A percentile compares a stretch with the other conserved stretches of the same genome.
Conservation (phyloP, 2,329 filamentous ascomycete genomes). For the Diaporthe nobilis region DNA sequence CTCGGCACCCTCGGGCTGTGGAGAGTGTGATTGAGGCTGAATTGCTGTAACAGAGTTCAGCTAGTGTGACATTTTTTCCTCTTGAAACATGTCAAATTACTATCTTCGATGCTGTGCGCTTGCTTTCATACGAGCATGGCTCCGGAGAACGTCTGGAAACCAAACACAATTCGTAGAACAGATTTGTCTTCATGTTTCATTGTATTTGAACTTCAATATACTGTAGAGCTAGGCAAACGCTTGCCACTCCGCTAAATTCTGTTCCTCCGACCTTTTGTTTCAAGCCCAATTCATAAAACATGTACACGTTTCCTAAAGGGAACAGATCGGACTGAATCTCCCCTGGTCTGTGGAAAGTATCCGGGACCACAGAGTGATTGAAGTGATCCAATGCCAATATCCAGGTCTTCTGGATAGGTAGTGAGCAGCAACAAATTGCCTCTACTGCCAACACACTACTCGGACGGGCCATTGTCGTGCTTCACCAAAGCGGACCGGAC, state of each 20-base stretch:
- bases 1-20: background rate
- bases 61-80: background rate
- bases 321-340: background rate
- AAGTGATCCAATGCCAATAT: background rate
- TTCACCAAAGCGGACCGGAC: constrained; percentile 30
- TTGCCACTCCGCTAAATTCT: background rate
- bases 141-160: no score
- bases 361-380: background rate
- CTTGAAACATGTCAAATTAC: no score
- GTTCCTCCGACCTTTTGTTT: background rate
- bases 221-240: no score
- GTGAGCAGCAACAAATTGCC: background rate
- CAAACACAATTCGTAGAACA: background rate
- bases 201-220: background rate
- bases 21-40: constrained; percentile 22
- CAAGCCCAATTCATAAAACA: background rate
- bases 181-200: background rate
- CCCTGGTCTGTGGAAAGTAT: background rate
- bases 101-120: no score
- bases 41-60: background rate
- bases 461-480: constrained; percentile 19
- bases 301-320: background rate
- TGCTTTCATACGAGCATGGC: no score
- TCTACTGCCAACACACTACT: background rate
- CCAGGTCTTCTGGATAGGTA: background rate